phyloP scores from a whole-genome alignment of 768 basidiomycete species.

The Pleurotus tuoliensis region DNA sequence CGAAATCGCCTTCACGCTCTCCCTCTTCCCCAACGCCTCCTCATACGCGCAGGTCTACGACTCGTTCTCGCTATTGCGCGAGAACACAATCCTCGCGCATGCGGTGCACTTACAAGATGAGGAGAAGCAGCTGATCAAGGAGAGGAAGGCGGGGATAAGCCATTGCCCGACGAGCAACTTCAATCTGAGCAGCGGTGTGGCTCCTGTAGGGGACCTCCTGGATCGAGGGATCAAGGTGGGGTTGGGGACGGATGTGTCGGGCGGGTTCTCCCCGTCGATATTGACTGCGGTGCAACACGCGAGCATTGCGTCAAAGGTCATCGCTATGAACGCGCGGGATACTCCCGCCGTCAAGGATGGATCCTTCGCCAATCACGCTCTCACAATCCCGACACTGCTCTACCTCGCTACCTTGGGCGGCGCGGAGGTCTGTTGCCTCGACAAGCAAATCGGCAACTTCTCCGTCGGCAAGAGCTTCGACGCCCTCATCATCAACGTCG shows the following conservation, averaged over 20 bases:
- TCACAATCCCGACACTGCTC: slow-evolving; percentile 72
- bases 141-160: slow-evolving; percentile 68
- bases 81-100: slow-evolving; percentile 86
- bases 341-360: neutral
- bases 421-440: slow-evolving; percentile 74
- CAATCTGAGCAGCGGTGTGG: slow-evolving; percentile 82
- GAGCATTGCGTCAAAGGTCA: slow-evolving; percentile 76
- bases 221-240: slow-evolving; percentile 91
- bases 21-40: slow-evolving; percentile 58
- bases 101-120: slow-evolving; percentile 72
- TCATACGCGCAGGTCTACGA: slow-evolving; percentile 87
- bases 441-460: slow-evolving; percentile 71
- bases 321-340: slow-evolving; percentile 42
- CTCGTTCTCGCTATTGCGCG: slow-evolving; percentile 64
- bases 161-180: slow-evolving; percentile 97
- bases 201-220: slow-evolving; percentile 72
- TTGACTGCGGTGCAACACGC: slow-evolving; percentile 71
- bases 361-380: slow-evolving; percentile 52
- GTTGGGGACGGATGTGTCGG: slow-evolving; percentile 91
- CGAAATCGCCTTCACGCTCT: slow-evolving; percentile 65
- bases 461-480: slow-evolving; percentile 84
- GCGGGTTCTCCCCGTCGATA: slow-evolving; percentile 82
- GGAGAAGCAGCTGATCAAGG: slow-evolving; percentile 71
- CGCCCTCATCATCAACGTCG: slow-evolving; percentile 70
- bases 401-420: slow-evolving; percentile 93